Evolutionary conservation across 768 basidiomycete genomes (phyloP).

Genomic region (Lactarius psammicola): DNA sequence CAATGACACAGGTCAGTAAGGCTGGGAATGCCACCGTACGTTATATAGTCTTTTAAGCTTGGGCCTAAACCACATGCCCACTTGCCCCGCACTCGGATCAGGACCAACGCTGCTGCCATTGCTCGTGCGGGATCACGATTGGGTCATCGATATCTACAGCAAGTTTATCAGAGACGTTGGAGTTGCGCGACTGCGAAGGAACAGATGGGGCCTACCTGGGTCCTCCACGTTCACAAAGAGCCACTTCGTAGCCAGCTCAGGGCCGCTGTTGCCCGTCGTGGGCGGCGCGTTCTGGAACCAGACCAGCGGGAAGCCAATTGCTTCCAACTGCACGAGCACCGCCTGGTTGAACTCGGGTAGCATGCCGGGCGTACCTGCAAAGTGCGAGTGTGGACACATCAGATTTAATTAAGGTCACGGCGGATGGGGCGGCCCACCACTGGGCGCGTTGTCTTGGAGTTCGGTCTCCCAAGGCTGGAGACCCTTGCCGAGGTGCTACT

Average conservation of each 20-base stretch:
- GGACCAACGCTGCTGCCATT: constrained; percentile 32
- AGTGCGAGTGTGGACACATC: no score
- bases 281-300: constrained; percentile 89
- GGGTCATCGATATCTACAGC: constrained; percentile 82
- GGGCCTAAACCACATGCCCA: no score
- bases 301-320: constrained; percentile 86
- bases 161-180: no score
- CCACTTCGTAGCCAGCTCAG: constrained; percentile 93
- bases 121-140: constrained; percentile 42
- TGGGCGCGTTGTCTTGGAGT: constrained; percentile 51
- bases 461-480: constrained; percentile 66
- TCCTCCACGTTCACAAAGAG: constrained; percentile 94
- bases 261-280: constrained; percentile 74
- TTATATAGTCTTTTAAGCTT: no score
- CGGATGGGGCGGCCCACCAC: constrained; percentile 26
- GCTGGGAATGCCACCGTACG: no score
- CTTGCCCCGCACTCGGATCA: constrained; percentile 69
- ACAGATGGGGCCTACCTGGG: no score
- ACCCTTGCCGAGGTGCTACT: constrained; percentile 63
- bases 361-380: no score
- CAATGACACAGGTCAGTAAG: no score
- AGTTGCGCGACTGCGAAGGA: no score
- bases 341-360: constrained; percentile 68
- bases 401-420: no score
- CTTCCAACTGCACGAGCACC: constrained; percentile 73